Percentiles rank a stretch among this genome's conserved stretches.
Evolutionary conservation across 352 stramenopile species (phyloP).

Genomic region (Globisporangium camurandrum): DNA sequence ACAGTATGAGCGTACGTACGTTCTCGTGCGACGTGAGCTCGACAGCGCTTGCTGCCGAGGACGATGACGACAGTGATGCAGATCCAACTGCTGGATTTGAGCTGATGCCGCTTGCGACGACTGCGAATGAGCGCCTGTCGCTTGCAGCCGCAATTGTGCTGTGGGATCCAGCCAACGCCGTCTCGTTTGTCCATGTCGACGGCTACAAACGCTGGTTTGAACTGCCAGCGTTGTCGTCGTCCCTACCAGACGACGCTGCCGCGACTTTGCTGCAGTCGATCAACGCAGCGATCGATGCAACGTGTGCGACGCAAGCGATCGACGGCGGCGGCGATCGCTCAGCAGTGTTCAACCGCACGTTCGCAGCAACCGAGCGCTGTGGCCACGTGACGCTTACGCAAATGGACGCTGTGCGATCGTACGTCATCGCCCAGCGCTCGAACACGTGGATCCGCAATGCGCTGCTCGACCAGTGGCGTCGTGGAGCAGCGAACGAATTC

Average conservation of each 20-base stretch:
- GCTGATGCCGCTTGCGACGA: conserved; percentile 18
- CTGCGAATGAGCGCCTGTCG: conserved; percentile 18
- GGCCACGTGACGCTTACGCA: conserved; percentile 20
- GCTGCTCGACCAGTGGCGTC: conserved; percentile 62
- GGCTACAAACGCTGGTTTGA: conserved; percentile 49
- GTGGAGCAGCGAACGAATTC: conserved; percentile 24
- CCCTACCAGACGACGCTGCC: not conserved
- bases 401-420: conserved; percentile 25
- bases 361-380: conserved; percentile 22
- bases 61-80: no score
- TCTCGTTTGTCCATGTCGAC: conserved; percentile 37
- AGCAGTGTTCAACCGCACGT: conserved; percentile 39
- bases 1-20: conserved; percentile 17
- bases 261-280: conserved; percentile 17
- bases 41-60: conserved; percentile 37
- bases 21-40: conserved; percentile 42
- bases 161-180: conserved; percentile 26
- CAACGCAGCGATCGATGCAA: conserved; percentile 24
- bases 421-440: conserved; percentile 20
- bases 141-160: conserved; percentile 27
- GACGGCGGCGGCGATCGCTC: conserved; percentile 27
- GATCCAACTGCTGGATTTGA: conserved; percentile 40
- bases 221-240: conserved; percentile 1
- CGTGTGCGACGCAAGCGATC: conserved; percentile 19
- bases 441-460: conserved; percentile 28